Base-by-base conservation (phyloP, 2,329 filamentous ascomycete species). In the Onygenales sp. region DNA sequence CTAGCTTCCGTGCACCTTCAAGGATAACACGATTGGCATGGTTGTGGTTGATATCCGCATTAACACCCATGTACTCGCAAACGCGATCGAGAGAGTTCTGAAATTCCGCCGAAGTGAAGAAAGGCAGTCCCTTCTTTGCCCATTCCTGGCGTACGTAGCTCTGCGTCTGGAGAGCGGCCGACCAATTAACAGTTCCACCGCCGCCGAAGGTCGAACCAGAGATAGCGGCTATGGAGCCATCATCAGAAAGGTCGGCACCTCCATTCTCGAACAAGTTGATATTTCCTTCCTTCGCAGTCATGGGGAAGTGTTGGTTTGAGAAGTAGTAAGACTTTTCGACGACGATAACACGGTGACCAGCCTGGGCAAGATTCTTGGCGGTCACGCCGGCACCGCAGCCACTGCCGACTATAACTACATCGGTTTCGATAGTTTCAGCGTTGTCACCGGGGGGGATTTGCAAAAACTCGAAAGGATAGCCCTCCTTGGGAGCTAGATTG, bases 161-260 rank as follows among this genome's bases (percentile, higher is more conserved):
- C 64, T 92, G 88, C 0, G 88, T 86, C 60, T 84, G 80, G 13
- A 84, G 65, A 3, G 77, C 78, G 5, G 81, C 81, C 27, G 75
- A 86, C 90, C 90, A 96, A 69, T 96, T 96, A 61, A 95, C 71
- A 0, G 88, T 89, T 5, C 90, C 90, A 53, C 91, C 91, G 43
- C 91, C 91, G 33, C 91, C 91, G 82, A 86, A 95, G 35, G 81
- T 81, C 53, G 82, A 80, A 1, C 87, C 91, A 0, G 86, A 81
- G 2, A 87, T 66, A 10, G 92, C 68, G 13, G 72, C 78, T 35
- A 85, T 73, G 5, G 79, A 78, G 9, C 74, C 73, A 62, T 86
- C 79, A 56, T 85, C 75, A 57, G 76, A 74, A 60, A 77, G 62
- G 5, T 78, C 61, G 14, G 81, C 67, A 7, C 86, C 86, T 21